Percentiles rank a stretch among this genome's conserved stretches.
phyloP scores from a whole-genome alignment of 2,329 filamentous ascomycete species.

The Pseudogymnoascus destructans region DNA sequence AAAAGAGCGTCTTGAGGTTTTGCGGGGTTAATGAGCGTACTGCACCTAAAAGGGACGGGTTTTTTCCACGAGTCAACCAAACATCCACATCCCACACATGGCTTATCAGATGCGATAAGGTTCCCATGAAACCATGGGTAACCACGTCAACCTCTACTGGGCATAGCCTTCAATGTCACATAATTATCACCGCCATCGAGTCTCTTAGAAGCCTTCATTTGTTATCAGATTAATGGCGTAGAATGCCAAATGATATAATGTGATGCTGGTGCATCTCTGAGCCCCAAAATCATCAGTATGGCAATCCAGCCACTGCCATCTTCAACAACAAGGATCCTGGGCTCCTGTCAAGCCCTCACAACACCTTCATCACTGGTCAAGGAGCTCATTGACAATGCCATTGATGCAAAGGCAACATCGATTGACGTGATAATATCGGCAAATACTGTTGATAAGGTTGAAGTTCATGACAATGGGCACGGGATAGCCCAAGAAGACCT shows the following conservation, averaged over 20 bases:
- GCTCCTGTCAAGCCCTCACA: slow-evolving; percentile 46
- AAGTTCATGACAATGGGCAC: slow-evolving; percentile 61
- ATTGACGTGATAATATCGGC: slow-evolving; percentile 51
- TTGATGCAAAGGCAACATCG: slow-evolving; percentile 56
- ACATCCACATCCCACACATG: background rate
- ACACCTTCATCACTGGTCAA: slow-evolving; percentile 53
- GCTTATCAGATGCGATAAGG: slow-evolving; percentile 9
- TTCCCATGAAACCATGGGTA: background rate
- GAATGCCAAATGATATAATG: background rate
- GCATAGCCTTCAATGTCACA: background rate
- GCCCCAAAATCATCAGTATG: slow-evolving; percentile 17
- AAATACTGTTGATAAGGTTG: slow-evolving; percentile 55
- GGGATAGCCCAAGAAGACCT: slow-evolving; percentile 54
- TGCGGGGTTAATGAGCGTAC: background rate
- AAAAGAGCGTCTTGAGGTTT: slow-evolving; percentile 9
- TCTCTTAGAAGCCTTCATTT: background rate
- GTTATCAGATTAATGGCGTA: background rate
- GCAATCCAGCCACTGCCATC: slow-evolving; percentile 35
- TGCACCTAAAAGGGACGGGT: background rate
- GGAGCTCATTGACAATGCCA: slow-evolving; percentile 64
- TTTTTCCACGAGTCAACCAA: slow-evolving; percentile 9
- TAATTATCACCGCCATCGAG: background rate
- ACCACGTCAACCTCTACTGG: background rate
- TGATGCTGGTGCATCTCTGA: background rate
- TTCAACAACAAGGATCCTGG: slow-evolving; percentile 41